A percentile compares a stretch with the other conserved stretches of the same genome.
phyloP scores from a whole-genome alignment of 2,329 filamentous ascomycete genomes.

The Periconia sp. region DNA sequence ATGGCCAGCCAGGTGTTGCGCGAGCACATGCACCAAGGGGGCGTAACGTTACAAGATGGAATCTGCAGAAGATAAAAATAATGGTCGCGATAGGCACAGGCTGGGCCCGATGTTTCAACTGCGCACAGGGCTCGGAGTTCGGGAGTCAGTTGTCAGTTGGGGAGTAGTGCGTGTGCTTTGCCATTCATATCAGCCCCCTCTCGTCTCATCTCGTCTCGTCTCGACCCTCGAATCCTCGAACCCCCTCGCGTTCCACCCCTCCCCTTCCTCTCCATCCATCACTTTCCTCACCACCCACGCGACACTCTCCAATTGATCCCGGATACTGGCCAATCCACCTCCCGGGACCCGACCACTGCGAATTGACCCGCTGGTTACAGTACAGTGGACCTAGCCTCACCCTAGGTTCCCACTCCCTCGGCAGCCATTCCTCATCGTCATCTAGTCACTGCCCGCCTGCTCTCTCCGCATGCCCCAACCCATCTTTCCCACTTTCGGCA shows the following conservation, averaged over 20 bases:
- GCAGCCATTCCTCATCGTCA: slow-evolving; percentile 1
- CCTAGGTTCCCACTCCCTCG: neutral
- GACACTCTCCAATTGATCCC: too few species aligned
- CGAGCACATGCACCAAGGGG: too few species aligned
- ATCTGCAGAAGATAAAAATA: neutral
- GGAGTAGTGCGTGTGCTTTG: too few species aligned
- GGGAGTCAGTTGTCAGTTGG: neutral
- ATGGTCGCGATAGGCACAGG: neutral
- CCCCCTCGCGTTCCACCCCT: neutral
- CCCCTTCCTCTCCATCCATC: neutral
- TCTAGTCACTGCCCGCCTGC: too few species aligned
- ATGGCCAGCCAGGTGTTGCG: too few species aligned
- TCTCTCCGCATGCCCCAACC: too few species aligned
- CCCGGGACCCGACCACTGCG: neutral
- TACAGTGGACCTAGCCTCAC: neutral
- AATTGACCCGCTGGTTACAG: too few species aligned
- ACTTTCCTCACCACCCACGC: neutral
- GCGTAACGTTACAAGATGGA: neutral
- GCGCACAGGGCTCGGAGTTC: neutral
- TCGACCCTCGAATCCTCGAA: too few species aligned
- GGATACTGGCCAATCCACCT: neutral
- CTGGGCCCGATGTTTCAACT: slow-evolving; percentile 1
- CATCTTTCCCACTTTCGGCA: neutral
- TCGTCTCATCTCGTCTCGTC: neutral
- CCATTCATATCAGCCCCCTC: too few species aligned